A percentile compares a stretch with the other conserved stretches of the same genome.
These are phyloP conservation scores for Fusarium sublunatum DNA, from an alignment of 2,329 filamentous ascomycete genomes.

Conservation along the genomic window DNA sequence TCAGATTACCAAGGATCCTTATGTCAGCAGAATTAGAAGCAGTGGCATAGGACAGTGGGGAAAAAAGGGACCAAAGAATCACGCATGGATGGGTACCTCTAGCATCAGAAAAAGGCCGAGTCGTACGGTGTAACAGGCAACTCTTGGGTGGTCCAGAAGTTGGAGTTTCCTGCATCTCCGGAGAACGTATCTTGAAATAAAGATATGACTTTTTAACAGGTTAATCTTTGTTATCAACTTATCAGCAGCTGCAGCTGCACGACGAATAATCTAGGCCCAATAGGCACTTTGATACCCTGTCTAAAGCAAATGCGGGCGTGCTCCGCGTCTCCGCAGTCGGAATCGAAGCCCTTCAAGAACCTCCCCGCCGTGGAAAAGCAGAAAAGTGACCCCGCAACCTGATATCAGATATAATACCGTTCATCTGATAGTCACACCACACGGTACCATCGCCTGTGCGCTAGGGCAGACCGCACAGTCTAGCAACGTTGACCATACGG, in stretches of 20 bases:
- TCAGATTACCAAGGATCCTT: slow-evolving; percentile 41
- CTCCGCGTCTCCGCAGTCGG: slow-evolving; percentile 48
- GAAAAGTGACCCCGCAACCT: slow-evolving; percentile 46
- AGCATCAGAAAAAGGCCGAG: slow-evolving; percentile 11
- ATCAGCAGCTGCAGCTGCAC: slow-evolving; percentile 27
- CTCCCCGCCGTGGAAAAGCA: slow-evolving; percentile 44
- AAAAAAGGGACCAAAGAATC: background rate
- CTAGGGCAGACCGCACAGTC: slow-evolving; percentile 32
- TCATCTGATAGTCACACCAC: slow-evolving; percentile 5
- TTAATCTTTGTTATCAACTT: slow-evolving; percentile 28
- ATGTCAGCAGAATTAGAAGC: slow-evolving; percentile 43
- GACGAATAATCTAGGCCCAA: slow-evolving; percentile 21
- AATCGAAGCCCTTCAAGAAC: slow-evolving; percentile 35
- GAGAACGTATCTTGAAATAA: slow-evolving; percentile 18
- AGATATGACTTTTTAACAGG: slow-evolving; percentile 10
- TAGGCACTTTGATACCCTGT: slow-evolving; percentile 16
- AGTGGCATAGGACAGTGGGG: slow-evolving; percentile 28
- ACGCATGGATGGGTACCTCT: background rate
- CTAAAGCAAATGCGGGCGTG: slow-evolving; percentile 22
- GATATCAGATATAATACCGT: slow-evolving; percentile 42
- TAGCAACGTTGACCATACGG: slow-evolving; percentile 12
- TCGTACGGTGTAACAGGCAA: slow-evolving; percentile 43
- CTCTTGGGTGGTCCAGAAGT: slow-evolving; percentile 25
- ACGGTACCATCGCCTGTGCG: slow-evolving; percentile 22
- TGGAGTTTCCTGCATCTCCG: slow-evolving; percentile 38